phyloP scores from a whole-genome alignment of 2,329 filamentous ascomycete species.

The Diplodia corticola region DNA sequence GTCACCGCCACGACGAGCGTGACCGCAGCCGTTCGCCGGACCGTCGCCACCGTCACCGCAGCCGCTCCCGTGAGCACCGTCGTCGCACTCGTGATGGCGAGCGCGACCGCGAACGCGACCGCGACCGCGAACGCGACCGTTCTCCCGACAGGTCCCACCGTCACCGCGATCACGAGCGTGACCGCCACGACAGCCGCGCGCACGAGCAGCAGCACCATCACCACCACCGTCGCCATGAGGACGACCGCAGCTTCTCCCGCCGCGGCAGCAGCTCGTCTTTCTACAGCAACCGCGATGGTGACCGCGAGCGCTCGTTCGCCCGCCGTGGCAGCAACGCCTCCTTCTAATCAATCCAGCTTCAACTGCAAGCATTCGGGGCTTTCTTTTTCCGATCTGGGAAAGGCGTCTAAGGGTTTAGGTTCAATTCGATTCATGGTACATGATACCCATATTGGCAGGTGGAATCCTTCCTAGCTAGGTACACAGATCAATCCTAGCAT shows the following conservation, averaged over 20 bases:
- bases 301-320: too few relatives aligned
- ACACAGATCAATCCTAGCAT: neutral
- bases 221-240: neutral
- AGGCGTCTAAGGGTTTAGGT: neutral
- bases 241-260: neutral
- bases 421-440: neutral
- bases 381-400: neutral
- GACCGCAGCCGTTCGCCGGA: slow-evolving; percentile 3
- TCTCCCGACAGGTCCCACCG: too few relatives aligned
- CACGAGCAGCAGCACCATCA: neutral
- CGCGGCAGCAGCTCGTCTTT: neutral
- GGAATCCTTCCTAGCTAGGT: neutral
- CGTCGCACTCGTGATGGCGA: neutral
- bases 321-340: neutral
- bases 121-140: neutral
- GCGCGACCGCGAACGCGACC: neutral
- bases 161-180: neutral
- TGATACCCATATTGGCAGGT: slow-evolving; percentile 1
- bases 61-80: neutral
- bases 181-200: neutral
- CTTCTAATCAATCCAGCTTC: neutral
- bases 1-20: neutral
- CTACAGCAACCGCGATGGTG: neutral
- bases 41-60: neutral
- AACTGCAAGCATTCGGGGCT: neutral